Conservation (phyloP, 352 stramenopile species). For the Globisporangium parvum region DNA sequence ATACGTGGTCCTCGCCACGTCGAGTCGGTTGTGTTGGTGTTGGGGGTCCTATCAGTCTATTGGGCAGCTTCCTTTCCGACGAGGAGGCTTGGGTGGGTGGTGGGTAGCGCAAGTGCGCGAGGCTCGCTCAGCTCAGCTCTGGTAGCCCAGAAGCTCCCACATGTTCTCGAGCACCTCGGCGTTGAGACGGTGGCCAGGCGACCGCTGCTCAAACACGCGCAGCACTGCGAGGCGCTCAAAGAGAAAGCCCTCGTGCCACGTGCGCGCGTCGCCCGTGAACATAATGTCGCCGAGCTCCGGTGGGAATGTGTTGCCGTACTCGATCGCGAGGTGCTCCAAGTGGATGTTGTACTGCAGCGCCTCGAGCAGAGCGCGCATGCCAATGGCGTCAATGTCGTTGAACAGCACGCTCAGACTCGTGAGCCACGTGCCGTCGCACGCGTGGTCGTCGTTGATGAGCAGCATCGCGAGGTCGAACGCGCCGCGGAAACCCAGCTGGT, state of each 20-base stretch:
- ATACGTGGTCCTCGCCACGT: background rate
- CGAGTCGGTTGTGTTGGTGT: background rate
- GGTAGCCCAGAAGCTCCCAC: constrained; percentile 49
- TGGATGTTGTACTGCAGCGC: constrained; percentile 47
- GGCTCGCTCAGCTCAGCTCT: background rate
- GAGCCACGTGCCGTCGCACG: constrained; percentile 27
- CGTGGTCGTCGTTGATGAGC: constrained; percentile 44
- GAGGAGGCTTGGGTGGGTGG: background rate
- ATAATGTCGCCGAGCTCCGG: constrained; percentile 40
- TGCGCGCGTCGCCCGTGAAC: constrained; percentile 35
- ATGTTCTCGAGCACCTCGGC: constrained; percentile 40
- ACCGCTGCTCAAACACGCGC: constrained; percentile 43
- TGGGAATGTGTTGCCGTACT: constrained; percentile 53
- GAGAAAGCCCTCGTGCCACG: constrained; percentile 39
- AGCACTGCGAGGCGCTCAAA: constrained; percentile 43
- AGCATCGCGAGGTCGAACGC: constrained; percentile 54
- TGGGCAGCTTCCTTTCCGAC: background rate
- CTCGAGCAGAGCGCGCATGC: constrained; percentile 39
- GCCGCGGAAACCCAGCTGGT: constrained; percentile 48
- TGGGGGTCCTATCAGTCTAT: background rate
- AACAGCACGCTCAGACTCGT: constrained; percentile 45
- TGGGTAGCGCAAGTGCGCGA: background rate
- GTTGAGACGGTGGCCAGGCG: constrained; percentile 29
- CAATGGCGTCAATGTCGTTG: constrained; percentile 49
- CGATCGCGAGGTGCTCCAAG: constrained; percentile 41